These are phyloP conservation scores for Pascua sp. DNA, from an alignment of 1,284 basidiomycete species.

Conservation along the genomic window DNA sequence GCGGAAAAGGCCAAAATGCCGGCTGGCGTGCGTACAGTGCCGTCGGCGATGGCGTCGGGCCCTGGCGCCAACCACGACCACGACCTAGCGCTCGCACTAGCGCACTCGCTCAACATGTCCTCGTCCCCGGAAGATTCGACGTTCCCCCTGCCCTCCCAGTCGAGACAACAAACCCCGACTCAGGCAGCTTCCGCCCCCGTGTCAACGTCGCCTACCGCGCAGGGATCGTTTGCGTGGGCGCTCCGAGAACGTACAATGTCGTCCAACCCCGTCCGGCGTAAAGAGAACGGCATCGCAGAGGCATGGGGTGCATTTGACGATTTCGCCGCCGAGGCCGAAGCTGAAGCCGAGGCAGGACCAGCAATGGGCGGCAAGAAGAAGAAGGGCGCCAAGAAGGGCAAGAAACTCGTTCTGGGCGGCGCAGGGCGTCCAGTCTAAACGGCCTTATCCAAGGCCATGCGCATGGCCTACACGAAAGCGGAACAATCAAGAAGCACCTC, in stretches of 20 bases:
- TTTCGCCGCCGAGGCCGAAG: slow-evolving; percentile 1
- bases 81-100: slow-evolving; percentile 6
- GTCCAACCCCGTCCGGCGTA: not conserved
- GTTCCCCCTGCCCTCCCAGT: not conserved
- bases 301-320: slow-evolving; percentile 6
- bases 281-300: slow-evolving; percentile 7
- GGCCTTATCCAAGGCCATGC: no score
- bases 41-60: slow-evolving; percentile 9
- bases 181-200: not conserved
- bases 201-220: not conserved
- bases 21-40: slow-evolving; percentile 10
- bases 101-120: not conserved
- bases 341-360: not conserved
- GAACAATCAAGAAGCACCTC: no score
- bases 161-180: not conserved
- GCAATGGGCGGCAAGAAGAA: slow-evolving; percentile 9
- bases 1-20: slow-evolving; percentile 50
- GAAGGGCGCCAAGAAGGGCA: slow-evolving; percentile 18
- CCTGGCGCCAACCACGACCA: not conserved
- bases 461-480: no score
- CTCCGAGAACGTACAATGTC: slow-evolving; percentile 8
- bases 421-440: slow-evolving; percentile 3
- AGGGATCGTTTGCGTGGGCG: slow-evolving; percentile 12
- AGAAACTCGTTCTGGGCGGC: slow-evolving; percentile 22
- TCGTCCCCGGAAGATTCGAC: not conserved